Evolutionary conservation across 2,329 filamentous ascomycete species (phyloP).

Genomic region (Verticillium tricorpus): DNA sequence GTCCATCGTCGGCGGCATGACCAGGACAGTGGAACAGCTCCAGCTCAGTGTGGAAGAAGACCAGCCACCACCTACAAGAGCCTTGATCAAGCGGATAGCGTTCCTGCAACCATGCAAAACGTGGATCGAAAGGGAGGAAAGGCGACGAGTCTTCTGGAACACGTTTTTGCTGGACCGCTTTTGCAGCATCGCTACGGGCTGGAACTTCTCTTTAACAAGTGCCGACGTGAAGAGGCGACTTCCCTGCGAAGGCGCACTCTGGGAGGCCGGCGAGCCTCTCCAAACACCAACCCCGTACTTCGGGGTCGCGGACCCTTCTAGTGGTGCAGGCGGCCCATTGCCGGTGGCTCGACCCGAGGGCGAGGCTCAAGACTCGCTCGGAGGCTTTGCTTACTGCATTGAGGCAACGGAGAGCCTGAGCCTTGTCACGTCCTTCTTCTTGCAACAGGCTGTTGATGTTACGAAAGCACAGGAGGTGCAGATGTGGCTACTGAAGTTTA

Average conservation of each 20-base stretch:
- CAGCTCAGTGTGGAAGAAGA: constrained; percentile 31
- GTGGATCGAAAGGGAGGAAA: constrained; percentile 33
- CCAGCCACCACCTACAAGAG: constrained; percentile 14
- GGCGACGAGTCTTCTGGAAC: constrained; percentile 35
- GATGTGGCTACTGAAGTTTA: constrained; percentile 38
- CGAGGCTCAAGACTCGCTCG: constrained; percentile 23
- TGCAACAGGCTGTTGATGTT: constrained; percentile 34
- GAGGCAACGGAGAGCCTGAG: constrained; percentile 39
- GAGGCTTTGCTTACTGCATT: constrained; percentile 39
- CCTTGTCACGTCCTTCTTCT: constrained; percentile 35
- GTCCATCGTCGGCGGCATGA: constrained; percentile 32
- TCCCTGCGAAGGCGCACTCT: constrained; percentile 32
- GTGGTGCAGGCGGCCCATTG: constrained; percentile 10
- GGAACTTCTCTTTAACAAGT: constrained; percentile 29
- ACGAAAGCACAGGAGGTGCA: constrained; percentile 29
- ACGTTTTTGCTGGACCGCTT: constrained; percentile 36
- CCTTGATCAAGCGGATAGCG: constrained; percentile 27
- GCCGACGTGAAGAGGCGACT: constrained; percentile 31
- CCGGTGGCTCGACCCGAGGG: constrained; percentile 15
- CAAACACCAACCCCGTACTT: constrained; percentile 33
- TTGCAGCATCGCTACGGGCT: constrained; percentile 33
- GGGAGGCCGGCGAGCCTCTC: constrained; percentile 29
- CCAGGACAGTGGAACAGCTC: constrained; percentile 32
- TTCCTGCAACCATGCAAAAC: constrained; percentile 25
- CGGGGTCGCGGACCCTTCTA: constrained; percentile 28